Evolutionary conservation across 2,329 filamentous ascomycete species (phyloP).

Genomic region (Aureobasidium subglaciale): DNA sequence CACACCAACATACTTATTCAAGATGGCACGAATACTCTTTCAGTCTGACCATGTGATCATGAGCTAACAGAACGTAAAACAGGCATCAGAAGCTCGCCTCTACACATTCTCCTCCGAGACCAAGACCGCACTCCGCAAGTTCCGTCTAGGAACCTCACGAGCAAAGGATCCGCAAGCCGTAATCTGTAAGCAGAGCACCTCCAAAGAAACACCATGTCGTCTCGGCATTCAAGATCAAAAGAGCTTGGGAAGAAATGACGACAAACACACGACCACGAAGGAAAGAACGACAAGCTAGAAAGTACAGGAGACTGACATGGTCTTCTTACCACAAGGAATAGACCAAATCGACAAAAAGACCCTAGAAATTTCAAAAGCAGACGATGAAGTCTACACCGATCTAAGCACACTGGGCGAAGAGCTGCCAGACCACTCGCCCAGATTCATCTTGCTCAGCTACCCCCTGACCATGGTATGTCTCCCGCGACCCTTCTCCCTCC

Average conservation of each 20-base stretch:
- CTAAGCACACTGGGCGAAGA: slow-evolving; percentile 79
- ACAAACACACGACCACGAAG: neutral
- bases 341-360: slow-evolving; percentile 86
- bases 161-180: slow-evolving; percentile 81
- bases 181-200: slow-evolving; percentile 66
- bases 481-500: slow-evolving; percentile 9
- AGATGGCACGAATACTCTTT: neutral
- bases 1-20: neutral
- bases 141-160: slow-evolving; percentile 82
- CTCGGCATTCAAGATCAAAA: neutral
- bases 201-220: slow-evolving; percentile 21
- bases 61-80: neutral
- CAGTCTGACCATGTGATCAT: neutral
- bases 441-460: slow-evolving; percentile 86
- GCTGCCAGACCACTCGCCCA: slow-evolving; percentile 83
- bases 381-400: slow-evolving; percentile 73
- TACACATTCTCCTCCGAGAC: slow-evolving; percentile 92
- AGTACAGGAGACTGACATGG: neutral
- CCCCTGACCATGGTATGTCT: slow-evolving; percentile 70
- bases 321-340: slow-evolving; percentile 33
- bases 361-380: slow-evolving; percentile 79
- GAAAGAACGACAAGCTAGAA: neutral
- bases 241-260: neutral
- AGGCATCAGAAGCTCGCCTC: slow-evolving; percentile 74
- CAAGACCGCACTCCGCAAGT: slow-evolving; percentile 85